phyloP scores from a whole-genome alignment of 768 basidiomycete genomes.

The Amanita phalloides region DNA sequence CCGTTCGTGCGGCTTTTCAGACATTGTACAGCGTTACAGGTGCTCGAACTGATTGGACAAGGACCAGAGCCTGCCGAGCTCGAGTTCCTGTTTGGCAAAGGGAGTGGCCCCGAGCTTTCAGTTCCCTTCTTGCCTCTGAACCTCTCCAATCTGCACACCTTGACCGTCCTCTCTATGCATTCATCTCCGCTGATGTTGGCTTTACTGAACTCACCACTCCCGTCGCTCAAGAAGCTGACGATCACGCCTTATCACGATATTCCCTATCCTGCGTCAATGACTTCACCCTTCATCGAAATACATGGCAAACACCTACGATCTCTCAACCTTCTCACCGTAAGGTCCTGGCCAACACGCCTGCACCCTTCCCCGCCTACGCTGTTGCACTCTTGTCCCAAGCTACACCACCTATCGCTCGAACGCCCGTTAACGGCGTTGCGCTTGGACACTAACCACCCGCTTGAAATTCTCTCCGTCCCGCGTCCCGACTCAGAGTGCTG shows the following conservation, averaged over 20 bases:
- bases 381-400: conserved; percentile 37
- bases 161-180: conserved; percentile 59
- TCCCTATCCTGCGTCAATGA: conserved; percentile 44
- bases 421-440: conserved; percentile 46
- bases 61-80: conserved; percentile 46
- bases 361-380: conserved; percentile 42
- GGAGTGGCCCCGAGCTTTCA: conserved; percentile 15
- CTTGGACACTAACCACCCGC: conserved; percentile 24
- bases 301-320: conserved; percentile 53
- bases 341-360: conserved; percentile 53
- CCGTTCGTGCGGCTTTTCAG: conserved; percentile 48
- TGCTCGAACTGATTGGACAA: conserved; percentile 51
- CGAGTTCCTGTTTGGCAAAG: conserved; percentile 19
- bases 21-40: conserved; percentile 45
- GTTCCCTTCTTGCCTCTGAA: conserved; percentile 32
- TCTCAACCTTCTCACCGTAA: conserved; percentile 57
- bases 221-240: conserved; percentile 49
- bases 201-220: conserved; percentile 50
- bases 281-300: conserved; percentile 43
- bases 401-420: conserved; percentile 68
- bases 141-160: conserved; percentile 45
- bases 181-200: conserved; percentile 51
- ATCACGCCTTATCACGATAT: conserved; percentile 69
- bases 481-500: conserved; percentile 58
- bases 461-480: conserved; percentile 66